A percentile compares a stretch with the other conserved stretches of the same genome.
Conservation (phyloP, 306 rosid species). For the Argentina anserina region DNA sequence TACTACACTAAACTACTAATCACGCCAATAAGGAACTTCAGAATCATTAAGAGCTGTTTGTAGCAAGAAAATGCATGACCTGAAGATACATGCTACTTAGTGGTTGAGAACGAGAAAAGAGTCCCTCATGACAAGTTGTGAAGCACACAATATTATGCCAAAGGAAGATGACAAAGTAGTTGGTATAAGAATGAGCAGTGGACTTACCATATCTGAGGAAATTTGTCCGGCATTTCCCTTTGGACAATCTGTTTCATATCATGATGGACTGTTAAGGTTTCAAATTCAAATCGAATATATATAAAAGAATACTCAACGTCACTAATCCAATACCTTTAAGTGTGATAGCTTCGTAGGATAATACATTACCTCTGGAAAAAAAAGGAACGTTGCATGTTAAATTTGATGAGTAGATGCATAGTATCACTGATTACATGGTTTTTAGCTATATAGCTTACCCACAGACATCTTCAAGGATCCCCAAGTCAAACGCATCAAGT, state of each 20-base stretch:
- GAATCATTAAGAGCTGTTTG: not conserved
- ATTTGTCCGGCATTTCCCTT: slow-evolving; percentile 31
- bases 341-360: slow-evolving; percentile 58
- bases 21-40: not conserved
- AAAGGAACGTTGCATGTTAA: slow-evolving; percentile 17
- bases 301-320: not conserved
- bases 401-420: not conserved
- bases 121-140: not conserved
- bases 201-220: slow-evolving; percentile 51
- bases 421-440: slow-evolving; percentile 17
- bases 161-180: not conserved
- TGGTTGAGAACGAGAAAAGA: not conserved
- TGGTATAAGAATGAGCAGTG: slow-evolving; percentile 8
- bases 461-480: slow-evolving; percentile 49
- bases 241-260: slow-evolving; percentile 54
- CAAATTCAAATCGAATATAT: slow-evolving; percentile 15
- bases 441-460: slow-evolving; percentile 42
- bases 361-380: slow-evolving; percentile 51
- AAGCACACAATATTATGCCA: not conserved
- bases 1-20: not conserved
- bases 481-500: slow-evolving; percentile 75
- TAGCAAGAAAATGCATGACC: not conserved
- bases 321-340: slow-evolving; percentile 58
- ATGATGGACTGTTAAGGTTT: slow-evolving; percentile 23
- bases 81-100: not conserved